A percentile compares a stretch with the other conserved stretches of the same genome.
These are phyloP conservation scores for Penicillium brasilianum DNA, from an alignment of 2,329 filamentous ascomycete genomes.

Conservation along the genomic window DNA sequence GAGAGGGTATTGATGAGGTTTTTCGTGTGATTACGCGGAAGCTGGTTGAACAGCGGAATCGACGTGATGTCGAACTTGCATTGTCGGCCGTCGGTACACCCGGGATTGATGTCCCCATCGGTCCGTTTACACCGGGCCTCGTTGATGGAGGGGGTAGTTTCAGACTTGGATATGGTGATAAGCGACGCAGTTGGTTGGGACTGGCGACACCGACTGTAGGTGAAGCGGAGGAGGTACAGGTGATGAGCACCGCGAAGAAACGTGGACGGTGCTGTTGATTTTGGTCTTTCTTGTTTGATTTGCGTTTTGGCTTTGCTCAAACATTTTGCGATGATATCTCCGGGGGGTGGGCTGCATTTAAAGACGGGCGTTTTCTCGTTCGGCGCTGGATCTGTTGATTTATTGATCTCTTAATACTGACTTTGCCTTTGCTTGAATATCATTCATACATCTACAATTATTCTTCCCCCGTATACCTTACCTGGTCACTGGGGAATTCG, in stretches of 20 bases:
- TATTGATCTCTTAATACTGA: background rate
- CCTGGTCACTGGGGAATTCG: no score
- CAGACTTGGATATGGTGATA: slow-evolving; percentile 62
- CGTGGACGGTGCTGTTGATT: slow-evolving; percentile 50
- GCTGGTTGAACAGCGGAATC: slow-evolving; percentile 71
- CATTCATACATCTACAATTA: no score
- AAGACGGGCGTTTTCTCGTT: slow-evolving; percentile 2
- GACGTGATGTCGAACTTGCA: slow-evolving; percentile 55
- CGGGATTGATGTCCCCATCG: slow-evolving; percentile 42
- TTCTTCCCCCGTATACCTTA: no score
- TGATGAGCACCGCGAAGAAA: slow-evolving; percentile 39
- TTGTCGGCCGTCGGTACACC: slow-evolving; percentile 54
- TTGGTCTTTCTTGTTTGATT: background rate
- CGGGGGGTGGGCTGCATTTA: slow-evolving; percentile 2
- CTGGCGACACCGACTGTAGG: slow-evolving; percentile 57
- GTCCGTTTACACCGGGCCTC: slow-evolving; percentile 56
- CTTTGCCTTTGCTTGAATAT: background rate
- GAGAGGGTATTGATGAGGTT: slow-evolving; percentile 95
- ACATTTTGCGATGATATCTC: slow-evolving; percentile 6
- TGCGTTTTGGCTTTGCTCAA: background rate
- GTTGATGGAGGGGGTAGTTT: slow-evolving; percentile 62
- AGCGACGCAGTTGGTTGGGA: slow-evolving; percentile 70
- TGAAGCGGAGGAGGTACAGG: slow-evolving; percentile 38
- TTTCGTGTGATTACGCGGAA: slow-evolving; percentile 90
- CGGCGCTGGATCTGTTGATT: background rate